Evolutionary conservation across 2,329 filamentous ascomycete species (phyloP).

Genomic region (Penicillium oxalicum): DNA sequence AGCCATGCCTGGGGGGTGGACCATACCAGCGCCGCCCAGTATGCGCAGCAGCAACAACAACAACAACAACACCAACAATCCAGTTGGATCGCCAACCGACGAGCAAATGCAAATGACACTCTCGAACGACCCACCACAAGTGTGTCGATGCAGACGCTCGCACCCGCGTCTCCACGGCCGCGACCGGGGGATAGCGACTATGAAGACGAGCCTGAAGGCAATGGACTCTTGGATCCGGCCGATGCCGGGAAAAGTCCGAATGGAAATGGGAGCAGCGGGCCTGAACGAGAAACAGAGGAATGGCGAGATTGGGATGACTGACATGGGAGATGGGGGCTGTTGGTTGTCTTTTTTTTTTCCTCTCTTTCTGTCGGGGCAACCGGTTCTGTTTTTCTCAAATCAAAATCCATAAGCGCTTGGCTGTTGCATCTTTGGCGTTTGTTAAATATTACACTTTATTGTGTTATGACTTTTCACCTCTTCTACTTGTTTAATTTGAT

Average conservation of each 20-base stretch:
- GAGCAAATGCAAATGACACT: conserved; percentile 14
- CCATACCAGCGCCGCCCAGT: conserved; percentile 6
- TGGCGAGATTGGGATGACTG: conserved; percentile 38
- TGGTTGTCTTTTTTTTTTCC: not conserved
- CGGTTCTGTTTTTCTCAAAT: too few relatives aligned
- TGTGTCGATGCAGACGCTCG: conserved; percentile 40
- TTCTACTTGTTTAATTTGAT: too few relatives aligned
- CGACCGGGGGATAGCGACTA: conserved; percentile 32
- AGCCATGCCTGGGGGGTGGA: conserved; percentile 23
- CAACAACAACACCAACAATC: not conserved
- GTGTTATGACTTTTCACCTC: too few relatives aligned
- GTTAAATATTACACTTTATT: too few relatives aligned
- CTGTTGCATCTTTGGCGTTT: too few relatives aligned
- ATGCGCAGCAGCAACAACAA: not conserved
- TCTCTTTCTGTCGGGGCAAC: too few relatives aligned
- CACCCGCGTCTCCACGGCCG: conserved; percentile 35
- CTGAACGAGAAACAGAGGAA: conserved; percentile 25
- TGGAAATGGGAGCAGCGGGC: not conserved
- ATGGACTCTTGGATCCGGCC: conserved; percentile 14
- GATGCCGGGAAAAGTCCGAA: conserved; percentile 10
- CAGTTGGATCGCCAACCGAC: conserved; percentile 16
- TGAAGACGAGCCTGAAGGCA: conserved; percentile 26
- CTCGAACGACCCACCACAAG: conserved; percentile 34
- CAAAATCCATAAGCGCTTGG: too few relatives aligned
- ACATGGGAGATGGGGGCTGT: conserved; percentile 3